Evolutionary conservation across 2,329 filamentous ascomycete genomes (phyloP).

Genomic region (Fusarium buharicum): DNA sequence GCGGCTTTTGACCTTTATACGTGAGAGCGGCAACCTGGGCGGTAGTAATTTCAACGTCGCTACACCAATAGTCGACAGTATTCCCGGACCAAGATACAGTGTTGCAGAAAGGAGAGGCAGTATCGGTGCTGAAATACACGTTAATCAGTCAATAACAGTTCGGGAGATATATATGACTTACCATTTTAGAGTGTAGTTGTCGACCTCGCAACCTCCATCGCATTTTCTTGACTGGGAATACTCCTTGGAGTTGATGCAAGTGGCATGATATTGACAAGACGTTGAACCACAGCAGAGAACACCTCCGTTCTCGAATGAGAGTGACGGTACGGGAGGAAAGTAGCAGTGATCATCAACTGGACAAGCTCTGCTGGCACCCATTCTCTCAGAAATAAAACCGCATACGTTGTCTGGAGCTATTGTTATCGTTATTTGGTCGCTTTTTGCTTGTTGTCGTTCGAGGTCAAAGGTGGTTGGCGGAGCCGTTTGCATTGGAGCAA

Average conservation of each 20-base stretch:
- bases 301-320: background rate
- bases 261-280: slow-evolving; percentile 6
- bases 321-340: slow-evolving; percentile 1
- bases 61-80: slow-evolving; percentile 24
- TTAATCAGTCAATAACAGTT: background rate
- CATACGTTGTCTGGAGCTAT: slow-evolving; percentile 17
- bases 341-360: slow-evolving; percentile 2
- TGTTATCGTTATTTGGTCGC: background rate
- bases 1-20: slow-evolving; percentile 8
- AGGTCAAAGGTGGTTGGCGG: slow-evolving; percentile 11
- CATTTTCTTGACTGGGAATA: slow-evolving; percentile 28
- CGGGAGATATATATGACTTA: background rate
- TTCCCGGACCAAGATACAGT: slow-evolving; percentile 14
- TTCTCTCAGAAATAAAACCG: slow-evolving; percentile 21
- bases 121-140: slow-evolving; percentile 4
- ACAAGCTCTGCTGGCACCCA: slow-evolving; percentile 16
- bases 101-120: slow-evolving; percentile 14
- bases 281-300: slow-evolving; percentile 14
- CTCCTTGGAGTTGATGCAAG: slow-evolving; percentile 23
- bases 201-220: slow-evolving; percentile 21
- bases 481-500: slow-evolving; percentile 13
- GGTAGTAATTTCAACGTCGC: slow-evolving; percentile 20
- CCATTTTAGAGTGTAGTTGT: slow-evolving; percentile 27
- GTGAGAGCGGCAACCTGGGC: slow-evolving; percentile 22
- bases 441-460: slow-evolving; percentile 4